Conservation (phyloP, 306 rosid species). For the Lithocarpus polystachyus region DNA sequence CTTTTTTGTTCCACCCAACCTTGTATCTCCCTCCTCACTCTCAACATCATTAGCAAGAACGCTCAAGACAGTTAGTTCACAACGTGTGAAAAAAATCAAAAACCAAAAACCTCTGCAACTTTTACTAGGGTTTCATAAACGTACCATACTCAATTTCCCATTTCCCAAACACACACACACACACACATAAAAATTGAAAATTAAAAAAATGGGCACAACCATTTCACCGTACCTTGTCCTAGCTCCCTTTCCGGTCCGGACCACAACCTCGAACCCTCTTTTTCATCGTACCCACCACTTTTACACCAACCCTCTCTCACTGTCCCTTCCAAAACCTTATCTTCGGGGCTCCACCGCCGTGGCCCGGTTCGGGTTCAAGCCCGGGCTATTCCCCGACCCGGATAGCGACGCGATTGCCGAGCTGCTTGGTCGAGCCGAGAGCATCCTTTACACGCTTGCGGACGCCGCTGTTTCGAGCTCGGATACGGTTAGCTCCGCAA, state of each 20-base stretch:
- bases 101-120: too few species aligned
- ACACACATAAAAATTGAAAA: too few species aligned
- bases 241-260: constrained; percentile 44
- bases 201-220: constrained; percentile 42
- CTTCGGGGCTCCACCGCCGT: constrained; percentile 64
- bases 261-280: constrained; percentile 25
- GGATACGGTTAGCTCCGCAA: constrained; percentile 40
- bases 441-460: constrained; percentile 73
- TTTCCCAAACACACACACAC: neutral
- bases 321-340: constrained; percentile 30
- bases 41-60: too few species aligned
- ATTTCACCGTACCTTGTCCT: constrained; percentile 36
- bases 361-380: constrained; percentile 53
- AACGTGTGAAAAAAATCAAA: too few species aligned
- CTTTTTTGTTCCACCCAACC: too few species aligned
- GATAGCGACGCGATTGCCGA: constrained; percentile 41
- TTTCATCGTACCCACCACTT: constrained; percentile 36
- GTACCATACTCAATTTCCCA: too few species aligned
- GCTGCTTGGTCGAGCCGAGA: constrained; percentile 64
- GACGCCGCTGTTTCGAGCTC: constrained; percentile 78
- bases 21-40: too few species aligned
- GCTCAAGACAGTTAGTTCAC: too few species aligned
- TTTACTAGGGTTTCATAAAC: too few species aligned
- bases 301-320: constrained; percentile 7
- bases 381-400: constrained; percentile 60